A percentile compares a stretch with the other conserved stretches of the same genome.
Evolutionary conservation across 345 rosid species (phyloP).

Genomic region (Citrus inodora): DNA sequence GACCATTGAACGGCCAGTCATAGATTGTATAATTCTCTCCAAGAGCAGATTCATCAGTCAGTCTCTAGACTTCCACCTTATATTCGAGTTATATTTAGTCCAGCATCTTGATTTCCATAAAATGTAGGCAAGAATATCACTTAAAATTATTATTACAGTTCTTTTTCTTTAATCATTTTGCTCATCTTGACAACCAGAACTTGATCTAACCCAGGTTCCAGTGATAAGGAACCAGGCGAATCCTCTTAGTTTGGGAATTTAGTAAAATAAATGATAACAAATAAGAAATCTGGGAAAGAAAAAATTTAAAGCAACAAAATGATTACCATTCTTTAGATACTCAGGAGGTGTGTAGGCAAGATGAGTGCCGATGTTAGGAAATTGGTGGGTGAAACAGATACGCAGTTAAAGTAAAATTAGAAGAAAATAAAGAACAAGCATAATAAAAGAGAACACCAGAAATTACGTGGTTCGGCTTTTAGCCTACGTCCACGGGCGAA

Average conservation of each 20-base stretch:
- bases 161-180: neutral
- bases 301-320: neutral
- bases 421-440: no score
- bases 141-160: neutral
- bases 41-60: neutral
- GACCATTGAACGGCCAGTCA: neutral
- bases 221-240: neutral
- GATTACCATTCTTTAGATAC: slow-evolving; percentile 77
- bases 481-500: no score
- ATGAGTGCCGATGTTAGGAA: slow-evolving; percentile 43
- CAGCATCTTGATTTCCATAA: neutral
- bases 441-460: no score
- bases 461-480: no score
- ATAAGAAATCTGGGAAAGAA: neutral
- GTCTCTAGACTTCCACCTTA: neutral
- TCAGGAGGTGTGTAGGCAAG: slow-evolving; percentile 96
- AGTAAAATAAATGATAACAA: neutral
- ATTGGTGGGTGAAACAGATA: no score
- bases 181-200: neutral
- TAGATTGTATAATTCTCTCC: neutral
- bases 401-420: no score
- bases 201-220: neutral
- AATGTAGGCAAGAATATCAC: neutral
- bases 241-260: neutral
- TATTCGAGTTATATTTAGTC: neutral